These are phyloP conservation scores for Orbilia quercus DNA, from an alignment of 2,329 filamentous ascomycete genomes.

Conservation along the genomic window DNA sequence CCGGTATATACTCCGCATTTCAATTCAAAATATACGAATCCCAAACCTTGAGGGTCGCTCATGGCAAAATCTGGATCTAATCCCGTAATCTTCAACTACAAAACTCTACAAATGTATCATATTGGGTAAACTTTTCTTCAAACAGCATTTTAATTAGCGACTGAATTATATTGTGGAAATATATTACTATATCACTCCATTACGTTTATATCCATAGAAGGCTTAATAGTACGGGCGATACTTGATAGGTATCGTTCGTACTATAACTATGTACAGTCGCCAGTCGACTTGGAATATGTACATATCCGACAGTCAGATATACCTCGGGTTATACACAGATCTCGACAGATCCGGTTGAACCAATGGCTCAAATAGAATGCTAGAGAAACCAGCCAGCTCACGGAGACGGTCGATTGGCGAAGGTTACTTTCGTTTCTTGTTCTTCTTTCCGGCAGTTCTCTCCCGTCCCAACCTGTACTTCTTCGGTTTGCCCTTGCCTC, in stretches of 20 bases:
- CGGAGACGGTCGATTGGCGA: neutral
- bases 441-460: constrained; percentile 61
- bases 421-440: constrained; percentile 47
- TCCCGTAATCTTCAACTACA: too few relatives aligned
- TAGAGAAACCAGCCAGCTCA: neutral
- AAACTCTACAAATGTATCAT: too few relatives aligned
- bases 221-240: neutral
- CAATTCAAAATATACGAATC: too few relatives aligned
- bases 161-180: too few relatives aligned
- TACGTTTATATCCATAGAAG: too few relatives aligned
- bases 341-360: neutral
- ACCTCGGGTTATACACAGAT: neutral
- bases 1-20: neutral
- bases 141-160: too few relatives aligned
- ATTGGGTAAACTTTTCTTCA: too few relatives aligned
- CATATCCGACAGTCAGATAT: neutral
- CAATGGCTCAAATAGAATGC: neutral
- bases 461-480: constrained; percentile 78
- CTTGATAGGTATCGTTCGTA: constrained; percentile 1
- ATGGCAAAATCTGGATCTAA: too few relatives aligned
- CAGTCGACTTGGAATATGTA: neutral
- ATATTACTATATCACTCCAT: too few relatives aligned
- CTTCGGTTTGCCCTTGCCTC: constrained; percentile 88
- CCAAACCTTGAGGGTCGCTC: too few relatives aligned
- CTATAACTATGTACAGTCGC: constrained; percentile 4